Evolutionary conservation across 345 rosid species (phyloP).

Genomic region (Bruguiera gymnorhiza): DNA sequence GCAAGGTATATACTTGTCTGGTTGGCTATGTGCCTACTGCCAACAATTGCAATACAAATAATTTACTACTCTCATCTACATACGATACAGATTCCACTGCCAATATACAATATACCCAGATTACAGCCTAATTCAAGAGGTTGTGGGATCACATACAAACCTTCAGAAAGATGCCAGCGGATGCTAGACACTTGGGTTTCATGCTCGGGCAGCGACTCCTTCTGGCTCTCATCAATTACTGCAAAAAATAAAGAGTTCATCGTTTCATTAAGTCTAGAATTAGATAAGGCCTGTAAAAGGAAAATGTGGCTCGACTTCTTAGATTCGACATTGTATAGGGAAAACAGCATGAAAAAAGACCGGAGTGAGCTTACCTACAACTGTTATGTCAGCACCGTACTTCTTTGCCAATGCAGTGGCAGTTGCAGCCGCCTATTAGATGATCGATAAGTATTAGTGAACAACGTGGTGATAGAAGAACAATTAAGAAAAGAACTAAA

Average conservation of each 20-base stretch:
- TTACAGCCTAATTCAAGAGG: background rate
- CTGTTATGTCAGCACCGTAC: conserved; percentile 91
- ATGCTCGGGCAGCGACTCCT: conserved; percentile 70
- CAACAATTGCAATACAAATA: background rate
- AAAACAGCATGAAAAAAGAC: background rate
- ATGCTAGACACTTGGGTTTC: conserved; percentile 78
- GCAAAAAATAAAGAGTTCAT: conserved; percentile 33
- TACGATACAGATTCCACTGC: background rate
- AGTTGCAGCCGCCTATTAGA: conserved; percentile 78
- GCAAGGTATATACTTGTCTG: background rate
- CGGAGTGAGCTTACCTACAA: conserved; percentile 55
- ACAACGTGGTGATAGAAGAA: background rate
- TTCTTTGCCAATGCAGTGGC: conserved; percentile 81
- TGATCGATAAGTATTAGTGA: conserved; percentile 10
- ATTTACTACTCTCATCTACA: background rate
- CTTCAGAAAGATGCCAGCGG: conserved; percentile 90
- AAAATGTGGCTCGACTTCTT: conserved; percentile 6
- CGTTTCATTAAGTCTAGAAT: conserved; percentile 24
- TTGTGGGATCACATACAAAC: conserved; percentile 25
- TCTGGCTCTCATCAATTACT: conserved; percentile 79
- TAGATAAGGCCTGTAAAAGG: conserved; percentile 12
- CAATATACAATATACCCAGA: background rate
- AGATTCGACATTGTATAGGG: background rate
- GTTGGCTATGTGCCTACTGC: background rate
- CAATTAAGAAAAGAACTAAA: background rate